Evolutionary conservation across 176 grass and related monocot species (phyloP).

Genomic region (Thinopyrum elongatum): DNA sequence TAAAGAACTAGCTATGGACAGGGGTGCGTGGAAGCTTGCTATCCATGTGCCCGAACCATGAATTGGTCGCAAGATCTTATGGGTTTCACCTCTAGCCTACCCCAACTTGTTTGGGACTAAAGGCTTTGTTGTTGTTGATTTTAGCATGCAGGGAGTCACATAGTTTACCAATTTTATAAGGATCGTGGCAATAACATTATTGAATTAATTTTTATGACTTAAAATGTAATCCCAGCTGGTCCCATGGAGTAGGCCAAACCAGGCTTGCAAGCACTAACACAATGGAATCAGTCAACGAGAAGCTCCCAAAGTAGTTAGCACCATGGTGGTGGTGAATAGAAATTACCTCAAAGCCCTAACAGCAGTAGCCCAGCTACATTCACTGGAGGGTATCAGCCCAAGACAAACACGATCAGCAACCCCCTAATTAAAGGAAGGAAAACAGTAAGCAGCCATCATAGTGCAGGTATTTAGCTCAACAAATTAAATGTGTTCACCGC

Average conservation of each 20-base stretch:
- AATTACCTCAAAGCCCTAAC: constrained; percentile 82
- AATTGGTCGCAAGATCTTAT: too few relatives aligned
- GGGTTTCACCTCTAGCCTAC: too few relatives aligned
- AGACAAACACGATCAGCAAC: constrained; percentile 90
- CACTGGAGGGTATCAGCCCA: constrained; percentile 87
- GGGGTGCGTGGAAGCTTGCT: too few relatives aligned
- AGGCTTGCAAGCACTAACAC: constrained; percentile 12
- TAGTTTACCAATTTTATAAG: background rate
- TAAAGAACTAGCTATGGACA: too few relatives aligned
- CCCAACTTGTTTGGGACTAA: too few relatives aligned
- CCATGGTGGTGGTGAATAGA: background rate
- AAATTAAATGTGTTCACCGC: constrained; percentile 7
- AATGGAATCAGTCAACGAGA: background rate
- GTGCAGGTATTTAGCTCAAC: constrained; percentile 5
- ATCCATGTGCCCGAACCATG: too few relatives aligned
- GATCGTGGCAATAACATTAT: background rate
- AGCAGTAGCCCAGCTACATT: constrained; percentile 84
- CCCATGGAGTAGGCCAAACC: background rate
- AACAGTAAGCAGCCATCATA: constrained; percentile 21
- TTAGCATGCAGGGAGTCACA: background rate
- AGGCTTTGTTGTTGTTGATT: too few relatives aligned
- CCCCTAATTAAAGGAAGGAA: constrained; percentile 49
- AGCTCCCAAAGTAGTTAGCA: background rate
- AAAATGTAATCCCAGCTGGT: background rate
- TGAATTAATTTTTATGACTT: background rate